phyloP scores from a whole-genome alignment of 2,329 filamentous ascomycete species.

The Fusarium cicatricum region DNA sequence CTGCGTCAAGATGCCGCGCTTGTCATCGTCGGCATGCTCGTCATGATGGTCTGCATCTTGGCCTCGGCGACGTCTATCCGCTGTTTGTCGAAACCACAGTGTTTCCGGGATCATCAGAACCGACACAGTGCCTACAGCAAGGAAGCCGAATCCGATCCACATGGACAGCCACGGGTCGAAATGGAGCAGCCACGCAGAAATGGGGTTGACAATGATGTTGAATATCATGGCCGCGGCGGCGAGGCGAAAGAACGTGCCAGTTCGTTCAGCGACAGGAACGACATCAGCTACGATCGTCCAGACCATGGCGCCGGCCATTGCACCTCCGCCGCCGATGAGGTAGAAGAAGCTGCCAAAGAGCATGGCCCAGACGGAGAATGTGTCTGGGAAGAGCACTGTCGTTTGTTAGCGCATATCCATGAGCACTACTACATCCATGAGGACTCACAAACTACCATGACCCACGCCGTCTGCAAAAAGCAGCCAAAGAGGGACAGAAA shows the following conservation, averaged over 20 bases:
- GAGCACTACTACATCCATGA: too few species aligned
- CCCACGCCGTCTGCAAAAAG: constrained; percentile 41
- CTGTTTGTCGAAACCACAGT: constrained; percentile 45
- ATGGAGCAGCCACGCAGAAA: constrained; percentile 52
- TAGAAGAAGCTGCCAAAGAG: constrained; percentile 46
- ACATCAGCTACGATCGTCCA: constrained; percentile 58
- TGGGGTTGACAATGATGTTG: constrained; percentile 50
- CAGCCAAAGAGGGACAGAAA: constrained; percentile 48
- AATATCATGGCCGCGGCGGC: constrained; percentile 49
- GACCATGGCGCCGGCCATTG: constrained; percentile 53
- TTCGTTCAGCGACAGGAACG: constrained; percentile 48
- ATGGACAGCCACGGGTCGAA: constrained; percentile 53
- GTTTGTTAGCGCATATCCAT: too few species aligned
- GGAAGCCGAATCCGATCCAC: constrained; percentile 44
- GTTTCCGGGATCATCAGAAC: constrained; percentile 54
- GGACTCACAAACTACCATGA: constrained; percentile 45
- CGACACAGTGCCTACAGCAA: constrained; percentile 42
- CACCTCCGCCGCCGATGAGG: constrained; percentile 53
- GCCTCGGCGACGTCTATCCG: constrained; percentile 34
- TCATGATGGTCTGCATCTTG: neutral
- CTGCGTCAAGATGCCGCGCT: constrained; percentile 28
- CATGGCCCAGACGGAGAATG: constrained; percentile 53
- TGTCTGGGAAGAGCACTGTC: constrained; percentile 48
- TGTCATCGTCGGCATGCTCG: constrained; percentile 11
- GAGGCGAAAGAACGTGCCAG: constrained; percentile 53